Conservation (phyloP, 2,329 filamentous ascomycete genomes). For the Lasiodiplodia sp. region DNA sequence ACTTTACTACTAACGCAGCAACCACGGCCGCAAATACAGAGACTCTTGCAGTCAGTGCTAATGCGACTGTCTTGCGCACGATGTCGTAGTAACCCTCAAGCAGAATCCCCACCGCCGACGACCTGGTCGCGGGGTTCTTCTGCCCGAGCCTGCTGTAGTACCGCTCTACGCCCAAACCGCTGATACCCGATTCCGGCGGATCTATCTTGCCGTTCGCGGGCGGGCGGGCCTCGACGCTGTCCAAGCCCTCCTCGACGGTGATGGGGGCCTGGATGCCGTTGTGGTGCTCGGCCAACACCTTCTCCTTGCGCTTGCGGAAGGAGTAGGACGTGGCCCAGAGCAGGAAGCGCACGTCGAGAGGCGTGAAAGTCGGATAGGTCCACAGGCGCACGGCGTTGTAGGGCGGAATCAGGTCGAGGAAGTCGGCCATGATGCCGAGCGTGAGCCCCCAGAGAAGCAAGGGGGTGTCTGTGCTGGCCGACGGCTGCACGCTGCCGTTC, state of each 20-base stretch:
- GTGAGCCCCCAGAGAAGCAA: conserved; percentile 74
- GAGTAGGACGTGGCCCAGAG: conserved; percentile 67
- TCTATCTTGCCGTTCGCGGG: conserved; percentile 37
- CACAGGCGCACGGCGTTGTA: conserved; percentile 68
- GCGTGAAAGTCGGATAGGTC: conserved; percentile 73
- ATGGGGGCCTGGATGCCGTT: conserved; percentile 1
- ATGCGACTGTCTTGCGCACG: conserved; percentile 55
- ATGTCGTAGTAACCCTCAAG: conserved; percentile 62
- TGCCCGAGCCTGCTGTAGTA: conserved; percentile 44
- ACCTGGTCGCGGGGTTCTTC: conserved; percentile 47
- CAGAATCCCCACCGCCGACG: conserved; percentile 55
- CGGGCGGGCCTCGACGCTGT: conserved; percentile 35
- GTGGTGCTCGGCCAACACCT: conserved; percentile 21
- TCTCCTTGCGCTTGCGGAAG: conserved; percentile 53
- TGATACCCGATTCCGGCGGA: conserved; percentile 51
- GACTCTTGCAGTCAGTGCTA: conserved; percentile 50
- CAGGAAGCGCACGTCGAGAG: conserved; percentile 65
- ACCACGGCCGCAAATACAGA: conserved; percentile 17
- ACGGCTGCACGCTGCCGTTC: conserved; percentile 40
- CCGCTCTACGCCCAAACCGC: conserved; percentile 53
- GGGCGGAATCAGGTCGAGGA: conserved; percentile 72
- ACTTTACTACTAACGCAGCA: neutral
- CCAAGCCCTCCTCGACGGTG: conserved; percentile 38
- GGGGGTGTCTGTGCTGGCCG: conserved; percentile 50
- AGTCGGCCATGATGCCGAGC: conserved; percentile 71